Evolutionary conservation across 495 filamentous ascomycete genomes (phyloP).

Genomic region (Penicillium lagena): DNA sequence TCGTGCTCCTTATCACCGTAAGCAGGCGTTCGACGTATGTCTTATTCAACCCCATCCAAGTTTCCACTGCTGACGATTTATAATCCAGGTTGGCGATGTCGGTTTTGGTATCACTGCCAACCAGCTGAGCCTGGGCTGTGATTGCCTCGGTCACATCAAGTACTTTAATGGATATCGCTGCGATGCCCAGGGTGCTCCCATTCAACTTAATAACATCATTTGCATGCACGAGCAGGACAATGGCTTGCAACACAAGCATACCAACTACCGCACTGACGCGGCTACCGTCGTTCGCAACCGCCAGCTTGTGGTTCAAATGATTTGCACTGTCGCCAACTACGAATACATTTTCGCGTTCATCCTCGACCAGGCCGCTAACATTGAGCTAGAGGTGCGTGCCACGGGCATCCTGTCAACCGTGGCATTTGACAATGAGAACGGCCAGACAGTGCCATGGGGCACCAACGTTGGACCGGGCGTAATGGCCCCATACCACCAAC

Average conservation of each 20-base stretch:
- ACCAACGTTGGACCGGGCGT: slow-evolving; percentile 84
- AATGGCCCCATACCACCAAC: slow-evolving; percentile 73
- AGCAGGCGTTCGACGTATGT: slow-evolving; percentile 63
- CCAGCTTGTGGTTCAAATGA: slow-evolving; percentile 63
- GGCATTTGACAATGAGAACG: slow-evolving; percentile 55
- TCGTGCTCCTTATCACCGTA: slow-evolving; percentile 60
- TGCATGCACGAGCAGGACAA: slow-evolving; percentile 68
- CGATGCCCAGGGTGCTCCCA: slow-evolving; percentile 45
- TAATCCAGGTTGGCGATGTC: slow-evolving; percentile 42
- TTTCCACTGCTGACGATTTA: too few species aligned
- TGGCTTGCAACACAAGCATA: slow-evolving; percentile 64
- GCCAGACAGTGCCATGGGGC: slow-evolving; percentile 60
- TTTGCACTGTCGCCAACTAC: slow-evolving; percentile 76
- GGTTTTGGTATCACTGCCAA: slow-evolving; percentile 63
- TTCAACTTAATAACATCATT: slow-evolving; percentile 52
- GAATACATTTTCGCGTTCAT: slow-evolving; percentile 82
- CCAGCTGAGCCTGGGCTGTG: slow-evolving; percentile 61
- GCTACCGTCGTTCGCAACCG: slow-evolving; percentile 56
- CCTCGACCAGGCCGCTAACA: slow-evolving; percentile 78
- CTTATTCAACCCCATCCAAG: too few species aligned
- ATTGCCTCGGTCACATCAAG: slow-evolving; percentile 62
- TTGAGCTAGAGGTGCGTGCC: slow-evolving; percentile 77
- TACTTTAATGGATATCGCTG: slow-evolving; percentile 57
- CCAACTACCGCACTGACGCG: slow-evolving; percentile 57
- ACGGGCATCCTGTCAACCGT: slow-evolving; percentile 85